Evolutionary conservation across 331 rosid species (phyloP).

Genomic region (Stylosanthes scabra): DNA sequence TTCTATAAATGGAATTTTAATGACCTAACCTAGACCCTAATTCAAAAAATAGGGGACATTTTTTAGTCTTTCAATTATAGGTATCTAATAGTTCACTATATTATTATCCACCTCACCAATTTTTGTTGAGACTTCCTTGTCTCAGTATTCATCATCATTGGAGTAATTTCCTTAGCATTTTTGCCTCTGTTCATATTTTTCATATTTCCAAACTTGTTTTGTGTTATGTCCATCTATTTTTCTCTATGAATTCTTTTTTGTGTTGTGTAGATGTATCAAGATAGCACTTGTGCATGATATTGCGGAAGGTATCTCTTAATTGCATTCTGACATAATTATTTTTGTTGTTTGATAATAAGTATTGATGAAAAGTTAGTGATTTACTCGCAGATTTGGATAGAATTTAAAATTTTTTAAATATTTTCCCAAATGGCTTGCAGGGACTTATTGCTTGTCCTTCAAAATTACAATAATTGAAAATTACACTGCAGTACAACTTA

Average conservation of each 20-base stretch:
- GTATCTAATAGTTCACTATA: slow-evolving; percentile 2
- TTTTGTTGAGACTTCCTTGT: slow-evolving; percentile 8
- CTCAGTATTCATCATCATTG: slow-evolving; percentile 15
- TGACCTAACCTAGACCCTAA: no score
- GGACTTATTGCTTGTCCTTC: not conserved
- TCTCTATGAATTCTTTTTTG: slow-evolving; percentile 38
- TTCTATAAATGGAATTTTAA: not conserved
- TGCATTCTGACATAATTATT: slow-evolving; percentile 28
- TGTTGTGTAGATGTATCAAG: slow-evolving; percentile 80
- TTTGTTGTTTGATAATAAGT: slow-evolving; percentile 10
- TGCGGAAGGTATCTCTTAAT: slow-evolving; percentile 78
- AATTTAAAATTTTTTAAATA: not conserved
- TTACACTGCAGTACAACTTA: not conserved
- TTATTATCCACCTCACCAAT: not conserved
- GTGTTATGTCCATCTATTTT: slow-evolving; percentile 19
- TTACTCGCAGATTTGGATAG: slow-evolving; percentile 12
- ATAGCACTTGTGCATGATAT: slow-evolving; percentile 94
- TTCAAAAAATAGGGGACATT: not conserved
- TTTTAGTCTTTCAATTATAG: not conserved
- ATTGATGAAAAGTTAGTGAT: slow-evolving; percentile 4
- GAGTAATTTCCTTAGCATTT: slow-evolving; percentile 29
- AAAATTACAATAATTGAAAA: slow-evolving; percentile 2
- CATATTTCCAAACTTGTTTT: slow-evolving; percentile 18
- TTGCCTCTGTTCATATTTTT: slow-evolving; percentile 18
- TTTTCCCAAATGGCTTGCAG: slow-evolving; percentile 15